phyloP scores from a whole-genome alignment of 192 early-diverging fungal species.

The Gonapodya prolifera region DNA sequence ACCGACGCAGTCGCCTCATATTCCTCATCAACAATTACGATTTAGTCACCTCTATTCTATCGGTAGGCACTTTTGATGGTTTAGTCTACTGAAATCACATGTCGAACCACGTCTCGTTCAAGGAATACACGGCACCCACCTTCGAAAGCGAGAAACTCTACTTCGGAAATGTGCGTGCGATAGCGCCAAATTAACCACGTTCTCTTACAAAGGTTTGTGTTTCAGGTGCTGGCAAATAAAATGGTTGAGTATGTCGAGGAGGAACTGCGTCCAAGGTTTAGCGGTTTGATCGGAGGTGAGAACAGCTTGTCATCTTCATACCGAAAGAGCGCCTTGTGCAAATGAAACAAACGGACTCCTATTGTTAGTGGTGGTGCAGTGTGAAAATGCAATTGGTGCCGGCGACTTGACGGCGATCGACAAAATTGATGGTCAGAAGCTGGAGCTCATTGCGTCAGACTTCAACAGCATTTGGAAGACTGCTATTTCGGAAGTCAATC shows the following conservation, averaged over 20 bases:
- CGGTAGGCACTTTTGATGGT: constrained; percentile 40
- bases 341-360: constrained; percentile 36
- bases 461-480: constrained; percentile 76
- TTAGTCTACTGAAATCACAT: constrained; percentile 19
- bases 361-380: constrained; percentile 25
- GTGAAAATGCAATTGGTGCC: constrained; percentile 3
- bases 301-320: no score
- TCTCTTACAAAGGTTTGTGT: constrained; percentile 45
- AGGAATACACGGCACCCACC: constrained; percentile 29
- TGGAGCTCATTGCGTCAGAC: constrained; percentile 51
- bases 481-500: constrained; percentile 63
- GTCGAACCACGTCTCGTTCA: no score
- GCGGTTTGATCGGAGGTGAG: constrained; percentile 69
- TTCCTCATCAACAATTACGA: constrained; percentile 96
- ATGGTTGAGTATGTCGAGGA: constrained; percentile 78
- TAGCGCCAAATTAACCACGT: background rate
- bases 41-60: constrained; percentile 64
- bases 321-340: constrained; percentile 25
- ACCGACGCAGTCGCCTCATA: constrained; percentile 52
- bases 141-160: constrained; percentile 29
- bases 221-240: constrained; percentile 40
- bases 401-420: background rate
- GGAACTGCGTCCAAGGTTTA: constrained; percentile 70
- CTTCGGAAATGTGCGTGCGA: background rate
- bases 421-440: constrained; percentile 13